Evolutionary conservation across 164 flowering plant species (phyloP).

Genomic region (Pachysandra terminalis): DNA sequence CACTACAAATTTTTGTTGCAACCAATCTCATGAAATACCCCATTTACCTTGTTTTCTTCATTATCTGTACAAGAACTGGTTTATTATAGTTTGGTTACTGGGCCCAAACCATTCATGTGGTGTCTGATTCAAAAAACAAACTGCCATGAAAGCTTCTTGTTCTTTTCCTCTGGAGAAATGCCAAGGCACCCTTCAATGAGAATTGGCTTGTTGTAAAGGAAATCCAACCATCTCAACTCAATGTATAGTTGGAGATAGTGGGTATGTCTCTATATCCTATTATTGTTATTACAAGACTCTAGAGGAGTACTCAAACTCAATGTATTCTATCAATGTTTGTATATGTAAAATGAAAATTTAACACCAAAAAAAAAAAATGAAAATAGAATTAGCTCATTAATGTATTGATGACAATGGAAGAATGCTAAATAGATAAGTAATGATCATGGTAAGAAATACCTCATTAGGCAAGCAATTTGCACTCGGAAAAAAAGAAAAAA

Average conservation of each 20-base stretch:
- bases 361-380: too few species aligned
- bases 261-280: neutral
- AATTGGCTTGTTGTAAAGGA: constrained; percentile 3
- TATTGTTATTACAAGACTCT: neutral
- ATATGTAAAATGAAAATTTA: too few species aligned
- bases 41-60: neutral
- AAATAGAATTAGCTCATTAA: too few species aligned
- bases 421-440: too few species aligned
- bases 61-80: neutral
- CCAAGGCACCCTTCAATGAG: constrained; percentile 1
- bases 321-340: too few species aligned
- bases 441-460: too few species aligned
- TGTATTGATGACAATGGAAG: too few species aligned
- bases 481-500: too few species aligned
- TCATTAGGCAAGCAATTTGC: too few species aligned
- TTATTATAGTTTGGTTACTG: neutral
- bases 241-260: neutral
- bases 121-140: constrained; percentile 9
- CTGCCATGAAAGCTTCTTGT: neutral
- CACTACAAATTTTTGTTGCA: too few species aligned
- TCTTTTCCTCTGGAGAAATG: neutral
- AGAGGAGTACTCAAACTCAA: too few species aligned
- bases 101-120: neutral
- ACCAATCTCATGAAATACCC: too few species aligned
- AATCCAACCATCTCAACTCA: neutral